phyloP scores from a whole-genome alignment of 192 early-diverging fungal species.

The Mortierella hygrophila region DNA sequence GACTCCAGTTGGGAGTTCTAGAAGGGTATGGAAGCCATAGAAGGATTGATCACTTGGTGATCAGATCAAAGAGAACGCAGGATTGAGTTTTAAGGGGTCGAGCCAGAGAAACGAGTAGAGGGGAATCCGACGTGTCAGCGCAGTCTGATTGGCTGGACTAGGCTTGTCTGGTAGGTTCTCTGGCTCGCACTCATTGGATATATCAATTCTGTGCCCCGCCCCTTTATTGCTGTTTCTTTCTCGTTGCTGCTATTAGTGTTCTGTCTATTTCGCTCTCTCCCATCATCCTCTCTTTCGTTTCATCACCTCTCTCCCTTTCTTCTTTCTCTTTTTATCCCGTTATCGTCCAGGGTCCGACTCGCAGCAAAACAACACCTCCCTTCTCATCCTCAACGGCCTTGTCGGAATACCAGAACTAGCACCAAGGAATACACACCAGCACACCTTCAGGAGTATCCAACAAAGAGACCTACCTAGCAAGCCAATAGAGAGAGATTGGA shows the following conservation, averaged over 20 bases:
- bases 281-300: neutral
- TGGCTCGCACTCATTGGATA: conserved; percentile 15
- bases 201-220: neutral
- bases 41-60: no score
- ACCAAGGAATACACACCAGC: neutral
- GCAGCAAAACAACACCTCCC: no score
- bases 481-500: neutral
- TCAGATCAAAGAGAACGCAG: neutral
- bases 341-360: neutral
- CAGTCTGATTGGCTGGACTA: neutral
- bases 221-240: neutral
- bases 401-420: neutral
- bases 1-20: no score
- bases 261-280: neutral
- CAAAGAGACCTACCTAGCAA: neutral
- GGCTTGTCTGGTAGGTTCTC: neutral
- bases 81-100: neutral
- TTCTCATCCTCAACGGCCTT: neutral
- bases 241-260: neutral
- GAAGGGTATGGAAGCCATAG: no score
- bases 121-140: neutral
- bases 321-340: neutral
- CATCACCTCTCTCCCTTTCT: neutral
- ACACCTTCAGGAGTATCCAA: neutral
- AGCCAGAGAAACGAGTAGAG: neutral